Evolutionary conservation across 2,329 filamentous ascomycete genomes (phyloP), one percentile per base, ranked within the genome.

Genomic region (Aspergillus sp.): DNA sequence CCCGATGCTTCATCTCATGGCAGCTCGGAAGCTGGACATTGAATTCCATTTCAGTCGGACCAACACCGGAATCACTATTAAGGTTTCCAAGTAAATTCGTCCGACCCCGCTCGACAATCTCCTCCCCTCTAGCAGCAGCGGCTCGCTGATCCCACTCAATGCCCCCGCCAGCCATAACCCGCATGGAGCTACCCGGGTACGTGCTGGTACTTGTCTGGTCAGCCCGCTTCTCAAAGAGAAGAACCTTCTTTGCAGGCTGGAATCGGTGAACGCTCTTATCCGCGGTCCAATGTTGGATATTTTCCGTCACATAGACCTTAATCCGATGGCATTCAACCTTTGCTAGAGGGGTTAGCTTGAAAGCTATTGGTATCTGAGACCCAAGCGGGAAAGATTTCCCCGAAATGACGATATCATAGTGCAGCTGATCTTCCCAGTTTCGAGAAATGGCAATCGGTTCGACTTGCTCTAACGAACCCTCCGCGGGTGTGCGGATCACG

Each of bases 331-430:
- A 90, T 72, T 96, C 91, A 6, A 96, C 92, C 78, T 97, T 97
- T 59, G 93, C 92, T 21, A 97, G 77, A 0, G 93, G 93, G 0
- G 92, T 96, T 63, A 97, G 81, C 74, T 96, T 96, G 80, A 97
- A 96, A 1, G 92, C 92, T 58, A 97, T 95, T 1, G 93, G 93
- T 15, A 97, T 91, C 67, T 90, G 90, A 40, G 89, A 85, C 15
- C 93, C 93, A 19, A 97, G 84, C 0, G 93, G 91, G 59, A 97
- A 97, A 0, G 92, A 96, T 81, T 96, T 96, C 55, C 93, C 93
- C 1, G 92, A 96, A 55, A 97, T 96, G 71, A 96, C 88, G 65
- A 97, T 96, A 68, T 97, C 93, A 76, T 97, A 97, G 69, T 96
- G 91, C 33, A 97, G 80, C 69, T 96, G 93, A 65, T 97, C 92